A percentile compares a stretch with the other conserved stretches of the same genome.
These are phyloP conservation scores for Leishmania tarentolae DNA, from an alignment of 208 protist species.

Conservation along the genomic window DNA sequence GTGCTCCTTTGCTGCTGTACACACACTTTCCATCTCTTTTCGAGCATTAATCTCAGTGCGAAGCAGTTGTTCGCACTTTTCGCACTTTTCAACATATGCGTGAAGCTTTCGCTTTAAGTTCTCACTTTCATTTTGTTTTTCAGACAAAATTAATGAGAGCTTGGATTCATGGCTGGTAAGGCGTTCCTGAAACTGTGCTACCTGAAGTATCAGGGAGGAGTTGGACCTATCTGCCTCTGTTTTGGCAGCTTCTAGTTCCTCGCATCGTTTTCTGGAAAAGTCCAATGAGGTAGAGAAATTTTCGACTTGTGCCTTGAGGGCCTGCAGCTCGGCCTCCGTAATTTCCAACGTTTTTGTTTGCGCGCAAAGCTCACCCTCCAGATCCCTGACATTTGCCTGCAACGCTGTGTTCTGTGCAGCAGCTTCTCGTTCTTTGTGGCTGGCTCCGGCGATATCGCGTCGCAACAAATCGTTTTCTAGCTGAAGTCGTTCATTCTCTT, in stretches of 20 bases:
- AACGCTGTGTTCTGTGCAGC: neutral
- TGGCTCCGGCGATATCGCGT: constrained; percentile 19
- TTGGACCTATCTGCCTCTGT: constrained; percentile 18
- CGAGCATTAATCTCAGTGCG: constrained; percentile 29
- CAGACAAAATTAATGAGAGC: constrained; percentile 35
- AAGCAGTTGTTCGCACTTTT: constrained; percentile 40
- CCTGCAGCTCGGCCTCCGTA: constrained; percentile 47
- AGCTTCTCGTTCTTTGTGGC: constrained; percentile 18
- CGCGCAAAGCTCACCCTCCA: constrained; percentile 34
- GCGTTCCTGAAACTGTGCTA: constrained; percentile 30
- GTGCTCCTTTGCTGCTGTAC: constrained; percentile 33
- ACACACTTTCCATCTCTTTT: constrained; percentile 34
- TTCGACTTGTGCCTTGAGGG: constrained; percentile 39
- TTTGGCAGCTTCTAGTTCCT: constrained; percentile 17
- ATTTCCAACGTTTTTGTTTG: constrained; percentile 60
- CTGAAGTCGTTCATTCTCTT: constrained; percentile 65
- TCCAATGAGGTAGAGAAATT: constrained; percentile 16
- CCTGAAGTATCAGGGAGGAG: constrained; percentile 6
- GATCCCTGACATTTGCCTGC: neutral
- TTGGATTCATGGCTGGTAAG: constrained; percentile 36
- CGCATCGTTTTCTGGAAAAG: constrained; percentile 16
- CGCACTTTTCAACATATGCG: constrained; percentile 53
- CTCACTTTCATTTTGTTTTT: constrained; percentile 50
- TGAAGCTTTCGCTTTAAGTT: constrained; percentile 53
- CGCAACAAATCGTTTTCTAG: constrained; percentile 44